Percentiles rank a stretch among this genome's conserved stretches.
These are phyloP conservation scores for Margaritispora aquatica DNA, from an alignment of 495 filamentous ascomycete species.

Conservation along the genomic window DNA sequence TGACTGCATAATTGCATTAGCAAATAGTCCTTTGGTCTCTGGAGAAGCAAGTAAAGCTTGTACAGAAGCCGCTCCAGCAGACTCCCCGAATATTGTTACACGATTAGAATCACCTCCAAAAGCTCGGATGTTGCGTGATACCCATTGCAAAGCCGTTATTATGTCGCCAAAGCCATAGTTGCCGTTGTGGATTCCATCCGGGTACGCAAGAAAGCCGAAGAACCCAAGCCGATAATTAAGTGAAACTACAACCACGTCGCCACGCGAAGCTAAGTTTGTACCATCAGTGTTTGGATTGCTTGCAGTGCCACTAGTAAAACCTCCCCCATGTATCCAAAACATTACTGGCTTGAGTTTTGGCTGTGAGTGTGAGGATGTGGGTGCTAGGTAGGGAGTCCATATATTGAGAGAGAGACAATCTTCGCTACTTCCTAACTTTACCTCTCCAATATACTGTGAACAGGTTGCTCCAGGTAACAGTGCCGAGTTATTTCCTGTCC, in stretches of 20 bases:
- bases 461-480: slow-evolving; percentile 38
- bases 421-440: slow-evolving; percentile 37
- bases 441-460: slow-evolving; percentile 28
- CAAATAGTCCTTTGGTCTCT: slow-evolving; percentile 33
- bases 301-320: slow-evolving; percentile 42
- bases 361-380: slow-evolving; percentile 13
- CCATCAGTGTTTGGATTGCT: slow-evolving; percentile 32
- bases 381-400: slow-evolving; percentile 31
- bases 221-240: slow-evolving; percentile 29
- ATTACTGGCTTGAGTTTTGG: slow-evolving; percentile 45
- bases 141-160: slow-evolving; percentile 48
- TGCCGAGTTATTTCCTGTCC: slow-evolving; percentile 37
- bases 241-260: slow-evolving; percentile 38
- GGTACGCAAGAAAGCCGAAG: slow-evolving; percentile 19
- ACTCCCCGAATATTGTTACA: slow-evolving; percentile 68
- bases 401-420: slow-evolving; percentile 44
- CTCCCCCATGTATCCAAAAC: slow-evolving; percentile 58
- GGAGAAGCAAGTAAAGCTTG: slow-evolving; percentile 18
- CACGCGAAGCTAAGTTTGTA: slow-evolving; percentile 41
- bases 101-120: slow-evolving; percentile 64
- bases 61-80: slow-evolving; percentile 60
- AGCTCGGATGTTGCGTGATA: slow-evolving; percentile 56
- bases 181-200: slow-evolving; percentile 22
- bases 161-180: slow-evolving; percentile 36
- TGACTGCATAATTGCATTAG: slow-evolving; percentile 36